Conservation (phyloP, 2,329 filamentous ascomycete species). For the Metarhizium robertsii region DNA sequence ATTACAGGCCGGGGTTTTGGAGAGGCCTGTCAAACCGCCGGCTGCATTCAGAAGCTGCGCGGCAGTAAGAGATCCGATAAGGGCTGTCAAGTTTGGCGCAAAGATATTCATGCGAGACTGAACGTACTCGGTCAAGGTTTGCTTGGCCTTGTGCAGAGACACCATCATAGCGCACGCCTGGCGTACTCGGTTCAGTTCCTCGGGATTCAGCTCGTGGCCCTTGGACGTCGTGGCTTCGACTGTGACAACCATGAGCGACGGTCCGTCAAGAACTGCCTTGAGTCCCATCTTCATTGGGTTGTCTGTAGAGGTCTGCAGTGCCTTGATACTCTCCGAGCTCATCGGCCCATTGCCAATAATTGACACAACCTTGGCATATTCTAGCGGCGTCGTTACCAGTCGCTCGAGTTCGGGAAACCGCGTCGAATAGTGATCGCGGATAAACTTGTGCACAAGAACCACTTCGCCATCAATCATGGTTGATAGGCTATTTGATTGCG, state of each 20-base stretch:
- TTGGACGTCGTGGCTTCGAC: slow-evolving; percentile 88
- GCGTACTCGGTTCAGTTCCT: slow-evolving; percentile 65
- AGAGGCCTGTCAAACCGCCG: slow-evolving; percentile 78
- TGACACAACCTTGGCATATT: slow-evolving; percentile 90
- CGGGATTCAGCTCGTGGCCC: slow-evolving; percentile 65
- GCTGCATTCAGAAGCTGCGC: slow-evolving; percentile 94
- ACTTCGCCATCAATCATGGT: slow-evolving; percentile 92
- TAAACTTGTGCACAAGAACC: slow-evolving; percentile 88
- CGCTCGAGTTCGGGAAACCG: slow-evolving; percentile 89
- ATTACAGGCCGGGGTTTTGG: slow-evolving; percentile 90
- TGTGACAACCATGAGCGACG: slow-evolving; percentile 89
- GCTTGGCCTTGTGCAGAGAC: slow-evolving; percentile 80
- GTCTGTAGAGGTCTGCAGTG: slow-evolving; percentile 63
- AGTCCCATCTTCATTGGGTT: slow-evolving; percentile 71
- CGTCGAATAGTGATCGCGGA: slow-evolving; percentile 89
- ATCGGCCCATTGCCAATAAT: slow-evolving; percentile 90
- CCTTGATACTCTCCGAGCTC: slow-evolving; percentile 70
- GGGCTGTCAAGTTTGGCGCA: slow-evolving; percentile 82
- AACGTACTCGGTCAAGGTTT: slow-evolving; percentile 82
- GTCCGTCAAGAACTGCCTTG: slow-evolving; percentile 74
- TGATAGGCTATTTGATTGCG: slow-evolving; percentile 80
- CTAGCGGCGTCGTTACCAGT: slow-evolving; percentile 81
- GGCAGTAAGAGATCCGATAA: slow-evolving; percentile 87
- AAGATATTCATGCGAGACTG: slow-evolving; percentile 96
- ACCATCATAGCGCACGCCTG: slow-evolving; percentile 81